Evolutionary conservation across 1,284 basidiomycete genomes (phyloP), one percentile per base, ranked within the genome.

Genomic region (Jaminaea rosea): DNA sequence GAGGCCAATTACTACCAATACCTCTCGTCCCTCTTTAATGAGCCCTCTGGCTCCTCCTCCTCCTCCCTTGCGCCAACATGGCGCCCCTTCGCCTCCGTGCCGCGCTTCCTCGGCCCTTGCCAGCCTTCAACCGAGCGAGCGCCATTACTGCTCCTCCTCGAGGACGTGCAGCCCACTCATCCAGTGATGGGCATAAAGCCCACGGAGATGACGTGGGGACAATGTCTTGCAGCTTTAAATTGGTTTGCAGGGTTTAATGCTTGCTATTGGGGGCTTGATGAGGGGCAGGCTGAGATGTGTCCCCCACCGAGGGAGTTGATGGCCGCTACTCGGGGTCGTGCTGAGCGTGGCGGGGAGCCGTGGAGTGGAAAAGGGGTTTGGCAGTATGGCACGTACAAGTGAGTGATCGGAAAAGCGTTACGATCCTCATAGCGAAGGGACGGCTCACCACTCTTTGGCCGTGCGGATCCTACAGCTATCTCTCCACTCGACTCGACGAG

Each of bases 1-100:
- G 63, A 65, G 29, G 49, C 52, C 21, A 63, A 65, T 42, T 65
- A 60, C 34, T 65, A 65, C 24, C 50, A 49, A 13, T 15, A 47
- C 21, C 56, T 47, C 31, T 39, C 46, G 9, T 9, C 23, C 5
- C 29, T 0, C 4, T 15, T 52, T 1, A 11, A 39, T 4, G 23
- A 26, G 1, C 23, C 17, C 1, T 23, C 45, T 3, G 32, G 21
- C n/a, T n/a, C n/a, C n/a, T n/a, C n/a, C n/a, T n/a, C n/a, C n/a
- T n/a, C n/a, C n/a, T n/a, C n/a, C n/a, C n/a, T n/a, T n/a, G n/a
- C n/a, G n/a, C n/a, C n/a, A n/a, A n/a, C n/a, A n/a, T n/a, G n/a
- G n/a, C n/a, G n/a, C n/a, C n/a, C n/a, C n/a, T n/a, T n/a, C n/a
- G n/a, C n/a, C n/a, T n/a, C n/a, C n/a, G n/a, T n/a, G n/a, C n/a